Percentiles rank a stretch among this genome's conserved stretches.
Evolutionary conservation across 2,329 filamentous ascomycete genomes (phyloP).

Genomic region (Xylaria sp.): DNA sequence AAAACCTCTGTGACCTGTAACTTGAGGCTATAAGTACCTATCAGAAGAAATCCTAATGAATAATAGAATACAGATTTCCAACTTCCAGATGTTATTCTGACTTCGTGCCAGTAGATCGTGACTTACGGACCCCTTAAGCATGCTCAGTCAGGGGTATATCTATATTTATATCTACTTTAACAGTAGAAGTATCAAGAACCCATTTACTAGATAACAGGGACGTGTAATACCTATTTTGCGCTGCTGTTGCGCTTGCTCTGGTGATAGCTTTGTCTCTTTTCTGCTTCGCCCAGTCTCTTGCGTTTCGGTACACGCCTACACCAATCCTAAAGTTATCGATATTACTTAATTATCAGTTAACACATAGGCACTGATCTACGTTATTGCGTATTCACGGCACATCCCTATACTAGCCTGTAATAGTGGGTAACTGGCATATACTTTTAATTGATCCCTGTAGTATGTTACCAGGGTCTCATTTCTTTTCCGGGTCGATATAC

Average conservation of each 20-base stretch:
- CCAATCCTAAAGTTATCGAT: conserved; percentile 1
- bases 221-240: not conserved
- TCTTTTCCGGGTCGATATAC: conserved; percentile 36
- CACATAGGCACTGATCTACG: not conserved
- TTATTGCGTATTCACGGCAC: not conserved
- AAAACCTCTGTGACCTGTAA: too few species aligned
- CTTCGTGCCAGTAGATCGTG: not conserved
- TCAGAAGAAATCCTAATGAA: too few species aligned
- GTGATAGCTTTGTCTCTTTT: conserved; percentile 13
- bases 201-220: not conserved
- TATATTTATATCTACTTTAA: not conserved
- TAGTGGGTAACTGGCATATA: conserved; percentile 3
- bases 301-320: conserved; percentile 14
- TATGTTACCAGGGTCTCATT: conserved; percentile 3
- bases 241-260: conserved; percentile 4
- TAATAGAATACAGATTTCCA: not conserved
- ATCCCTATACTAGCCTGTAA: not conserved
- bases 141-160: conserved; percentile 1
- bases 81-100: not conserved
- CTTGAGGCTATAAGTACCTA: too few species aligned
- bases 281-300: conserved; percentile 17
- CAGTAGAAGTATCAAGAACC: not conserved
- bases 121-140: not conserved
- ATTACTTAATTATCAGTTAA: too few species aligned
- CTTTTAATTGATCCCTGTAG: not conserved